These are phyloP conservation scores for Notholithocarpus densiflorus DNA, from an alignment of 306 rosid species.

Conservation along the genomic window DNA sequence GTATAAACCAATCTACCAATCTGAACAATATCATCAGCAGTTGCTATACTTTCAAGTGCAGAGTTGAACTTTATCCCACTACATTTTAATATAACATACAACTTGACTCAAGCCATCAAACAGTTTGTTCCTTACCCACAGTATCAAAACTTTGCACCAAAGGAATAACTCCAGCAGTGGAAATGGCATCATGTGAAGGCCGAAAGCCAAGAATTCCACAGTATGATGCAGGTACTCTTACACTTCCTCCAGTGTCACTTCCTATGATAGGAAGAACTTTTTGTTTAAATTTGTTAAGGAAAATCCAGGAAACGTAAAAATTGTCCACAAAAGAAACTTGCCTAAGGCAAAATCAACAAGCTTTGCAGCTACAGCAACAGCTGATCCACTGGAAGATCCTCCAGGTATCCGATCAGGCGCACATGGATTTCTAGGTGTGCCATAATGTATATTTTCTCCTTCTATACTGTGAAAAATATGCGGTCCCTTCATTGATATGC, in stretches of 20 bases:
- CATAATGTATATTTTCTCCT: constrained; percentile 57
- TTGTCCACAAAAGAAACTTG: constrained; percentile 20
- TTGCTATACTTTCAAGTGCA: background rate
- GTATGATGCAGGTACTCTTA: constrained; percentile 85
- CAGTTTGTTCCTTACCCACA: constrained; percentile 58
- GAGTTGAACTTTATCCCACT: background rate
- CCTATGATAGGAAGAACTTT: constrained; percentile 39
- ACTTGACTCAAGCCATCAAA: background rate
- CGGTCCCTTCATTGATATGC: background rate
- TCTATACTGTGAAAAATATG: constrained; percentile 31
- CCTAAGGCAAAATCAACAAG: constrained; percentile 92
- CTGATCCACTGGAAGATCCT: constrained; percentile 64
- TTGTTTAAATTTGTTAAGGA: constrained; percentile 3
- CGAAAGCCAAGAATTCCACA: constrained; percentile 95
- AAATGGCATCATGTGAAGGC: constrained; percentile 74
- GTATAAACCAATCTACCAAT: background rate
- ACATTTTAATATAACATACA: background rate
- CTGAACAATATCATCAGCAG: background rate
- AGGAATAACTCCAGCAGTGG: constrained; percentile 68
- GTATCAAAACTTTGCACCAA: constrained; percentile 92
- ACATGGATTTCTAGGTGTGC: constrained; percentile 48
- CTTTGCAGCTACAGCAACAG: constrained; percentile 69
- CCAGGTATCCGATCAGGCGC: constrained; percentile 55
- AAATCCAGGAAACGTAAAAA: constrained; percentile 6
- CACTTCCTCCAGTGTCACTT: constrained; percentile 93